Conservation (phyloP, 805 yeast genomes). For the Saccharomycopsis sp. region DNA sequence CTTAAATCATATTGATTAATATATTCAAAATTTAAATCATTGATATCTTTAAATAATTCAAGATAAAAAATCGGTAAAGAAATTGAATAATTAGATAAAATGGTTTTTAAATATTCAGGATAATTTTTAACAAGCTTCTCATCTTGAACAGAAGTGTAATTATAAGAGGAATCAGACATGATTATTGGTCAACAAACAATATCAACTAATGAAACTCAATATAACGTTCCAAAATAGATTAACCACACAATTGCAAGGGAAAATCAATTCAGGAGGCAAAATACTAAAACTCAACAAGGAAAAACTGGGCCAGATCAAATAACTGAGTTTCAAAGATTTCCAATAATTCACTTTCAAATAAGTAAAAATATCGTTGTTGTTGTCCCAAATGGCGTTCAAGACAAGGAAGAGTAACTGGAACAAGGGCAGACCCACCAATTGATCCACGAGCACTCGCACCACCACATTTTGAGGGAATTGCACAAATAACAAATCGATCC, state of each 20-base stretch:
- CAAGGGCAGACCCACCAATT: conserved; percentile 40
- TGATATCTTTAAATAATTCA: no score
- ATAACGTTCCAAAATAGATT: conserved; percentile 46
- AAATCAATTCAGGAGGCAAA: conserved; percentile 38
- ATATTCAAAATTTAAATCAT: no score
- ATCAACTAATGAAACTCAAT: conserved; percentile 28
- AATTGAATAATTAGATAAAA: no score
- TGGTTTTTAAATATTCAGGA: no score
- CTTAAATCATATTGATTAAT: no score
- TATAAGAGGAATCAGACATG: no score
- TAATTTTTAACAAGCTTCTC: no score
- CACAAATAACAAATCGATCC: conserved; percentile 40
- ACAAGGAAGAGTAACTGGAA: conserved; percentile 44
- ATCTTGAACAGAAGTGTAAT: no score
- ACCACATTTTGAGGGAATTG: conserved; percentile 27
- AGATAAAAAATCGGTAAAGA: no score
- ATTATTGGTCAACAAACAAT: not conserved
- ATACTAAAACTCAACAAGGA: conserved; percentile 40
- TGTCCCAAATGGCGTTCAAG: conserved; percentile 47
- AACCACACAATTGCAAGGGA: conserved; percentile 49
- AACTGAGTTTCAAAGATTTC: conserved; percentile 40
- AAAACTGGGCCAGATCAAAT: conserved; percentile 50
- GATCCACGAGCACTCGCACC: conserved; percentile 40
- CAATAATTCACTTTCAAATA: conserved; percentile 31
- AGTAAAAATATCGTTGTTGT: conserved; percentile 24